Evolutionary conservation across 75 land plant species (phyloP).

Genomic region (Picea sitchensis): DNA sequence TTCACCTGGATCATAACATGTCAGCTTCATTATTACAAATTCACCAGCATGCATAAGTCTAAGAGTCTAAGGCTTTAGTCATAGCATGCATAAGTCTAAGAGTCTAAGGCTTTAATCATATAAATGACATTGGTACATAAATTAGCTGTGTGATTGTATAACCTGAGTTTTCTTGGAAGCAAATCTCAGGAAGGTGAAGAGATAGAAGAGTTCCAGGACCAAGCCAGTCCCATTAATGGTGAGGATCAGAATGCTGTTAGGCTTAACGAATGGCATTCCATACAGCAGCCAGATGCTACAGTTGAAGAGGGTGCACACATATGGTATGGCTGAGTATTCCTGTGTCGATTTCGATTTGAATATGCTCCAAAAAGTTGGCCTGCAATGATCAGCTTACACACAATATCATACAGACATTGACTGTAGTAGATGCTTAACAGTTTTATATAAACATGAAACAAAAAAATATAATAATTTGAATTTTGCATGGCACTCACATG

Average conservation of each 20-base stretch:
- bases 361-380: conserved; percentile 67
- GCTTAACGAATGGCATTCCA: conserved; percentile 62
- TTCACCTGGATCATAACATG: neutral
- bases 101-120: no score
- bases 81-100: no score
- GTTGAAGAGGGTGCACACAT: conserved; percentile 64
- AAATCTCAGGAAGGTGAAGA: conserved; percentile 48
- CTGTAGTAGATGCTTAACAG: no score
- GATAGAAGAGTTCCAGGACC: conserved; percentile 44
- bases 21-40: conserved; percentile 1
- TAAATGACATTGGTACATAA: no score
- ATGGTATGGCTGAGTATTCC: conserved; percentile 62
- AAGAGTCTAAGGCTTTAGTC: no score
- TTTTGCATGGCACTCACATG: no score
- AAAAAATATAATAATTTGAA: no score
- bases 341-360: conserved; percentile 55
- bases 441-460: no score
- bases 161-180: conserved; percentile 15
- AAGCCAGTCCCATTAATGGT: conserved; percentile 72
- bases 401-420: no score
- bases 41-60: no score
- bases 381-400: conserved; percentile 11
- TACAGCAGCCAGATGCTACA: conserved; percentile 81
- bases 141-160: no score
- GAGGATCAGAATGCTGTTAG: conserved; percentile 47